Base-by-base conservation (phyloP, 2,329 filamentous ascomycete species). In the Colletotrichum coccodes region DNA sequence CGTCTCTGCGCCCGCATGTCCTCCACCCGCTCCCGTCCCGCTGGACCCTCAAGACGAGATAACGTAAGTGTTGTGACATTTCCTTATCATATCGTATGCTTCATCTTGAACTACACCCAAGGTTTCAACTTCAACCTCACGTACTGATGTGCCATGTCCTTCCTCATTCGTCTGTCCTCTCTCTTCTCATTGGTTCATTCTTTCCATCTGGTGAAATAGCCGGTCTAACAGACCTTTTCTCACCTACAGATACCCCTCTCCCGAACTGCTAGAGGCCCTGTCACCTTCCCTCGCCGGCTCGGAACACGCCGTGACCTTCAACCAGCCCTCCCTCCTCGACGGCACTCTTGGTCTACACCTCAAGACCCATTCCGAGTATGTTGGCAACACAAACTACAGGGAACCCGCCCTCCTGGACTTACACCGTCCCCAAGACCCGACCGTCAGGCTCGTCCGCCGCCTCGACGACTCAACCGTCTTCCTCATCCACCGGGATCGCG, bases 321-420 rank as follows among this genome's bases (percentile, higher is more conserved):
- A 49, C 16, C 70, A 47, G 54, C 64, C 69, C 26, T 77, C 52
- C 14, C 76, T 80, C 21, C 77, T 84, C 5, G 79, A 77, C 62
- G 78, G 80, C 49, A 84, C 83, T 2, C 77, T 90, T 47, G 88
- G 88, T 46, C 78, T 90, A 42, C 87, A 90, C 72, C 79, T 86
- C 66, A 85, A 86, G 72, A 86, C 87, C 64, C 87, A 90, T 75
- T 88, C 87, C 76, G 85, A 87, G 74, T 88, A 89, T 73, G 84
- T 90, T 64, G 88, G 88, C 23, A 80, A 87, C 64, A 90, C 87
- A 49, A 87, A 87, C 63, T 87, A 88, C 34, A 85, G 88, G 66
- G 88, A 90, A 71, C 85, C 87, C 3, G 80, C 84, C 38, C 81
- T 90, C 26, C 85, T 90, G 56, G 85, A 86, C 47, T 80, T 90